These are phyloP conservation scores for Microdochium trichocladiopsis DNA, from an alignment of 2,329 filamentous ascomycete species.

Conservation along the genomic window DNA sequence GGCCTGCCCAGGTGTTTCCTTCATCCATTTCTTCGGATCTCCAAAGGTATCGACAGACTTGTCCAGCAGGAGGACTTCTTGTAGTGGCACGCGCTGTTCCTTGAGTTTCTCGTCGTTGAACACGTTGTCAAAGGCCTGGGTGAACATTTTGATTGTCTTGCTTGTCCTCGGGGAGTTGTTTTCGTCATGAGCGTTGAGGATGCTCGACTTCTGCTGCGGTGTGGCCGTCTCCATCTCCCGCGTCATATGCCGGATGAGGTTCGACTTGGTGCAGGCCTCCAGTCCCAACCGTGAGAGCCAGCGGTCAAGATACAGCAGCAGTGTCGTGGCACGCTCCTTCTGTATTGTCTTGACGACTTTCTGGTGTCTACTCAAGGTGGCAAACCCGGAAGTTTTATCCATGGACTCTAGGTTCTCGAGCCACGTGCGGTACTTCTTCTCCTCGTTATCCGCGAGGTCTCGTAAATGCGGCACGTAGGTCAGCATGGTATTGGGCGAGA, in stretches of 20 bases:
- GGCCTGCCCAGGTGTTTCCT: slow-evolving; percentile 29
- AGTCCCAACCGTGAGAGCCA: slow-evolving; percentile 45
- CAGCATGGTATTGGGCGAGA: slow-evolving; percentile 53
- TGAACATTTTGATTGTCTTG: slow-evolving; percentile 41
- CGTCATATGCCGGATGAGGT: slow-evolving; percentile 46
- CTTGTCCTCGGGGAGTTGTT: slow-evolving; percentile 32
- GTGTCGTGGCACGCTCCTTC: slow-evolving; percentile 42
- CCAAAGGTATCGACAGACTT: slow-evolving; percentile 45
- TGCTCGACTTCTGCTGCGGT: slow-evolving; percentile 45
- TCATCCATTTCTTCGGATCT: slow-evolving; percentile 46
- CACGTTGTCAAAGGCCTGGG: slow-evolving; percentile 48
- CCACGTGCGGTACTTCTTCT: slow-evolving; percentile 47
- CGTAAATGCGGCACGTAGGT: slow-evolving; percentile 53
- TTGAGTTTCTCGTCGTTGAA: slow-evolving; percentile 32
- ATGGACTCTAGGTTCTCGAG: slow-evolving; percentile 50
- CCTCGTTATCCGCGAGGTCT: slow-evolving; percentile 49
- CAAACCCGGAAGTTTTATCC: slow-evolving; percentile 50
- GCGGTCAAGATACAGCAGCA: slow-evolving; percentile 45
- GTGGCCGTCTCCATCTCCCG: slow-evolving; percentile 39
- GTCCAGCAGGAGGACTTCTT: slow-evolving; percentile 45
- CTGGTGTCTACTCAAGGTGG: slow-evolving; percentile 42
- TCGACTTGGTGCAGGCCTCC: slow-evolving; percentile 42
- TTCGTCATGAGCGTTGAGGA: slow-evolving; percentile 39
- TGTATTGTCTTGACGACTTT: slow-evolving; percentile 41
- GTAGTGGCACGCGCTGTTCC: slow-evolving; percentile 35